Evolutionary conservation across 1,284 basidiomycete genomes (phyloP), one percentile per base, ranked within the genome.

Genomic region (Cryptococcus jaspeensis): DNA sequence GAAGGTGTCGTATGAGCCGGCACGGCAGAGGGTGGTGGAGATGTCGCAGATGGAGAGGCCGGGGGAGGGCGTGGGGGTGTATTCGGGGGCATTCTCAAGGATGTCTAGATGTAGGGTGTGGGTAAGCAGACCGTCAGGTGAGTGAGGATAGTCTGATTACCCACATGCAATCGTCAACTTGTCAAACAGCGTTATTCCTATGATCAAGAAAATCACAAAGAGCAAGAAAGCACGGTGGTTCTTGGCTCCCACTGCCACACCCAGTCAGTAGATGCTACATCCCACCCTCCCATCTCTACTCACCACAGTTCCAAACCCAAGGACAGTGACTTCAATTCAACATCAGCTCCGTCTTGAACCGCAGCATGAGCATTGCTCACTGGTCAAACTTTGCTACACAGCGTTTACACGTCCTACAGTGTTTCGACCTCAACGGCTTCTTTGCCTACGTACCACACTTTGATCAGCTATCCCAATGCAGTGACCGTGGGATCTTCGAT

Each of bases 261-360:
- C 35, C 40, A 28, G 40, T 38, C 1, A 37, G n/a, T 43, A 49
- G n/a, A 55, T 35, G 13, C 7, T 20, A n/a, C 12, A 36, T 41
- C n/a, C n/a, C n/a, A 11, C 15, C 15, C 16, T 9, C 8, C 3
- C 23, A 18, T 44, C 18, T 22, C 28, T 32, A 79, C 87, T 42
- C 72, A 91, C 90, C 86, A 74, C 95, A 98, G 78, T 98, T 98
- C 89, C 92, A 96, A n/a, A 98, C 87, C 95, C 95, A 99, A 8
- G 96, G 96, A 70, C 95, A 98, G 71, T 98, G 94, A 69, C 90
- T 93, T 57, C 15, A 9, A 50, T 40, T 7, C 23, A 18, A 22
- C 9, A 22, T 59, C 52, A 55, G 57, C 48, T 40, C 32, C 40
- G 48, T 18, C 36, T 12, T 42, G 43, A 16, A 22, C 12, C 22